Percentiles rank a stretch among this genome's conserved stretches.
phyloP scores from a whole-genome alignment of 768 basidiomycete species.

The Chalciporus piperatus region DNA sequence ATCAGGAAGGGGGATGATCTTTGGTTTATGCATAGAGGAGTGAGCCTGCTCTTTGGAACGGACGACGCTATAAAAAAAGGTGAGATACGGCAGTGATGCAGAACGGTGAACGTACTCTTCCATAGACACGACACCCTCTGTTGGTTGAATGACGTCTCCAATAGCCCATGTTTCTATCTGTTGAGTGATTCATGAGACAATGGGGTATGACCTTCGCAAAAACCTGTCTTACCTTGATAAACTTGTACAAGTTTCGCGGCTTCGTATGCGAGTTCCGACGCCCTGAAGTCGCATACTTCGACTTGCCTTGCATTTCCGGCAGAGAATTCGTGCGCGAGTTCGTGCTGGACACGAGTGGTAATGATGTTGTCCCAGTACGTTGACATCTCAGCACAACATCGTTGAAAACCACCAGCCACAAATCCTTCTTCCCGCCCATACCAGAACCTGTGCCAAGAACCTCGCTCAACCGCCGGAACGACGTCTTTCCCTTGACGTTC shows the following conservation, averaged over 20 bases:
- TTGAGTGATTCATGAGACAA: conserved; percentile 6
- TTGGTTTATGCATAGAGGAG: conserved; percentile 55
- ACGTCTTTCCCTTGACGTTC: conserved; percentile 76
- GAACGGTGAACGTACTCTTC: conserved; percentile 65
- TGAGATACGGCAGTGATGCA: conserved; percentile 8
- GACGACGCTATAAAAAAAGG: conserved; percentile 51
- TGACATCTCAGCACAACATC: conserved; percentile 94
- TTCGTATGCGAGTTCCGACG: conserved; percentile 72
- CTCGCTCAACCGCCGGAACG: conserved; percentile 87
- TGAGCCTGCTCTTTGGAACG: conserved; percentile 64
- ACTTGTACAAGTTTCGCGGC: conserved; percentile 91
- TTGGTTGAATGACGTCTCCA: conserved; percentile 69
- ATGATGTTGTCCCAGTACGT: conserved; percentile 81
- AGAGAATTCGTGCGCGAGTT: conserved; percentile 71
- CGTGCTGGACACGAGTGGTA: conserved; percentile 69
- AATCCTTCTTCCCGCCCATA: conserved; percentile 73
- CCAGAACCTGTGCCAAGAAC: conserved; percentile 63
- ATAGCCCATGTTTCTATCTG: conserved; percentile 90
- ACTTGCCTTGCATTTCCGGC: conserved; percentile 80
- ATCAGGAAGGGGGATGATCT: conserved; percentile 66
- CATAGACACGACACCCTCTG: conserved; percentile 83
- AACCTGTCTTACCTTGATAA: conserved; percentile 64
- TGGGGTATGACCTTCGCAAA: neutral
- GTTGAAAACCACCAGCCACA: conserved; percentile 95
- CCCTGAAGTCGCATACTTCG: conserved; percentile 82